Percentiles rank a stretch among this genome's conserved stretches.
Evolutionary conservation across 305 asterid species (phyloP).

Genomic region (Solanum hybrid): DNA sequence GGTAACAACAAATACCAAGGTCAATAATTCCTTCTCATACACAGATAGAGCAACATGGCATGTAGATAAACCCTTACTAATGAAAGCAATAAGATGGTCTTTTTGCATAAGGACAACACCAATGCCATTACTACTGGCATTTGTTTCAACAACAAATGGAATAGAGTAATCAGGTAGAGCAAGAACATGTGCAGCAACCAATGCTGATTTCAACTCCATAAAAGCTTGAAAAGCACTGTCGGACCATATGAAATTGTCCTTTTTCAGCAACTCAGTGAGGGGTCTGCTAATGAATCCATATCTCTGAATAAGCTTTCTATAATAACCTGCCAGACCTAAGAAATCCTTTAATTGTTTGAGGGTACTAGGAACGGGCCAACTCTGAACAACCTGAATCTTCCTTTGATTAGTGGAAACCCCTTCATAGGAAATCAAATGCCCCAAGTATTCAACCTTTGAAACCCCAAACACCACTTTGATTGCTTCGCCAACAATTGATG

Average conservation of each 20-base stretch:
- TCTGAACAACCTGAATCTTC: background rate
- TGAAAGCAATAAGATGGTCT: background rate
- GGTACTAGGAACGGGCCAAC: background rate
- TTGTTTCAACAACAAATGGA: background rate
- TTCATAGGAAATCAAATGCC: background rate
- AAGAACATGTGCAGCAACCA: background rate
- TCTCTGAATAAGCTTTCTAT: background rate
- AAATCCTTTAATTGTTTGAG: background rate
- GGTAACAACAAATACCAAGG: background rate
- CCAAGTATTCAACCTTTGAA: background rate
- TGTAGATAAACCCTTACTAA: background rate
- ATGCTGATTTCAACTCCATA: background rate
- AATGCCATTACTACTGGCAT: background rate
- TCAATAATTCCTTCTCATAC: background rate
- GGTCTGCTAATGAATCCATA: background rate
- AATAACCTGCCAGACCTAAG: background rate
- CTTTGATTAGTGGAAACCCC: background rate
- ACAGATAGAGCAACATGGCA: background rate
- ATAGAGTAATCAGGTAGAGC: background rate
- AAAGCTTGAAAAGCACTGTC: background rate
- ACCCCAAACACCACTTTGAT: too few relatives aligned
- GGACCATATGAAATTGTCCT: background rate
- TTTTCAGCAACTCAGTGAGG: background rate
- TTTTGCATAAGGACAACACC: background rate
- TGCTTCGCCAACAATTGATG: too few relatives aligned